Evolutionary conservation across 352 stramenopile species (phyloP), one percentile per base, ranked within the genome.

Genomic region (Pythium pyrilobum): DNA sequence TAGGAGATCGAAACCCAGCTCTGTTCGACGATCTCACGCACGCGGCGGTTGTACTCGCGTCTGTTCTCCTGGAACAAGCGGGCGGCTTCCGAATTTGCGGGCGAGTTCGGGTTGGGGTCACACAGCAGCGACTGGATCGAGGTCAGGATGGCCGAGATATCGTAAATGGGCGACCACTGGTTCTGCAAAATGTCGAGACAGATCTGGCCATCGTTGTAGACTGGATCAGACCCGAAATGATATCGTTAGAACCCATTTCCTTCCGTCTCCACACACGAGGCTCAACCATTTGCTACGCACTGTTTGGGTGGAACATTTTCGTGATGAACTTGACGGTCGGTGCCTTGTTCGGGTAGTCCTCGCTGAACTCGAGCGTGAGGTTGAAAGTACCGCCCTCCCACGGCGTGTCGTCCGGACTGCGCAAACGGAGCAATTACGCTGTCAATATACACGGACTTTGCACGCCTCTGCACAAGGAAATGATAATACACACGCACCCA

Each of bases 271-370:
- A n/a, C 7, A n/a, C 6, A n/a, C 34, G 16, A 12, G 34, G 12
- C 16, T 43, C 37, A 43, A 25, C 37, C 12, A 40, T 16, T 18
- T 0, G 15, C 27, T 4, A 59, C 75, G 46, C 75, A 89, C 79
- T 99, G 77, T 99, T 99, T 11, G 97, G 97, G 73, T 99, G 97
- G 73, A 99, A 99, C 84, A 99, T 98, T 74, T 98, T 98, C 12
- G 97, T 99, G 39, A 99, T 85, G 71, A 99, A 99, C 41, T 96
- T 93, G 40, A 99, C 97, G 10, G 85, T 88, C 9, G 96, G 96
- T 32, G 97, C 92, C 74, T 99, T 99, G 81, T 99, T 99, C n/a
- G 97, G 97, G 74, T 99, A 99, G 60, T 99, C 97, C 70, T 99
- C 97, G 39, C 91, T 97, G 68, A 99, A 99, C 72, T 99, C 93